These are phyloP conservation scores for Diaporthe vaccinii DNA, from an alignment of 2,329 filamentous ascomycete genomes.

Conservation along the genomic window DNA sequence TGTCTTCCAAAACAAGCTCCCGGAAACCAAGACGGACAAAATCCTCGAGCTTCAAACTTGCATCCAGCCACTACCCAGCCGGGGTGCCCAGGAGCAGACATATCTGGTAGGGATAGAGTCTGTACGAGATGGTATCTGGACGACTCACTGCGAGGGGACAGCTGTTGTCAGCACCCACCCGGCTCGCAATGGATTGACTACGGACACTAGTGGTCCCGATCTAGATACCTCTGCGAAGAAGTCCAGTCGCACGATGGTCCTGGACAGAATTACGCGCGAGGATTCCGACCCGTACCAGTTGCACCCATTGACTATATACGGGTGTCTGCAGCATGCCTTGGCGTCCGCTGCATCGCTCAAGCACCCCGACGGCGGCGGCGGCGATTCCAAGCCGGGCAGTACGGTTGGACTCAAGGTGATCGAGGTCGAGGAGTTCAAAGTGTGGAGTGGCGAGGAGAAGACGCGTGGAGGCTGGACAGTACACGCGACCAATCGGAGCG, in stretches of 20 bases:
- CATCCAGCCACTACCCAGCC: not conserved
- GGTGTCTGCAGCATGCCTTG: not conserved
- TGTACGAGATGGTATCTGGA: not conserved
- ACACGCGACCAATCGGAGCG: accelerated
- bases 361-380: not conserved
- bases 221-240: not conserved
- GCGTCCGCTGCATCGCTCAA: not conserved
- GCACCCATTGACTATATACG: not conserved
- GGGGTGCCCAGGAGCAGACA: not conserved
- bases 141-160: not conserved
- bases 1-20: not conserved
- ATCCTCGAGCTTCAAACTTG: not conserved
- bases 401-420: not conserved
- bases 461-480: not conserved
- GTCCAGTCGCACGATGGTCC: not conserved
- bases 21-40: not conserved
- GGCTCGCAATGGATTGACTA: not conserved
- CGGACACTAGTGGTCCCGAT: not conserved
- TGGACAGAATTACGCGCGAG: not conserved
- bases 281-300: not conserved
- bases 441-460: not conserved
- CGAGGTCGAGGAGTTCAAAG: not conserved
- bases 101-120: not conserved
- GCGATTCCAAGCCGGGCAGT: not conserved
- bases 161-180: not conserved